phyloP scores from a whole-genome alignment of 768 basidiomycete species.

The Boletus rufocinnamomeus region DNA sequence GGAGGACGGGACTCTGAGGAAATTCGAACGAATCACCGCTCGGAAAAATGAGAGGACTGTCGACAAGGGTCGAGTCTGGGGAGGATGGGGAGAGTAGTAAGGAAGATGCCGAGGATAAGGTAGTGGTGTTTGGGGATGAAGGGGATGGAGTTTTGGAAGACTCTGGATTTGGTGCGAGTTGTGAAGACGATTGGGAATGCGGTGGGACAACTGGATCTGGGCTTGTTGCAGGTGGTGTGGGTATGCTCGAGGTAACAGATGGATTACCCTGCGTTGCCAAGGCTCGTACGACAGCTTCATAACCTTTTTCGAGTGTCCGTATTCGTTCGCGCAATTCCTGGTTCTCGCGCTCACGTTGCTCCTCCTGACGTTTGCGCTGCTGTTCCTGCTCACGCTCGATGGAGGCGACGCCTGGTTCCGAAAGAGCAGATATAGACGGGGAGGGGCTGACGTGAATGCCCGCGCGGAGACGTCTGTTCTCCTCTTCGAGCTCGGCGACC shows the following conservation, averaged over 20 bases:
- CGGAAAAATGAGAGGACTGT: slow-evolving; percentile 32
- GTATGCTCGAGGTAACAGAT: slow-evolving; percentile 22
- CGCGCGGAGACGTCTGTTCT: slow-evolving; percentile 74
- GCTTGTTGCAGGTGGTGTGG: slow-evolving; percentile 18
- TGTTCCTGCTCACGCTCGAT: slow-evolving; percentile 32
- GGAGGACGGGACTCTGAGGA: slow-evolving; percentile 40
- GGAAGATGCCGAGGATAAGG: slow-evolving; percentile 36
- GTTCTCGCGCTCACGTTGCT: slow-evolving; percentile 63
- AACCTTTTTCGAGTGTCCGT: slow-evolving; percentile 75
- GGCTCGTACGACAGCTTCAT: slow-evolving; percentile 79
- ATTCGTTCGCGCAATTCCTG: slow-evolving; percentile 74
- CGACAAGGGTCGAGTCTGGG: slow-evolving; percentile 42
- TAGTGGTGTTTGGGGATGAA: slow-evolving; percentile 26
- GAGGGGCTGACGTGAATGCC: slow-evolving; percentile 40
- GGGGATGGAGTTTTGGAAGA: slow-evolving; percentile 27
- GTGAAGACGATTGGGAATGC: slow-evolving; percentile 25
- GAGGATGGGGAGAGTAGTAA: slow-evolving; percentile 45
- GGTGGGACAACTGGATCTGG: slow-evolving; percentile 13
- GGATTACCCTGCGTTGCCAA: slow-evolving; percentile 58
- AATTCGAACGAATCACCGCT: slow-evolving; percentile 32
- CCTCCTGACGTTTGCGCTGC: slow-evolving; percentile 39
- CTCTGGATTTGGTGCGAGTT: slow-evolving; percentile 24
- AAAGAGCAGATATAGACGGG: slow-evolving; percentile 12
- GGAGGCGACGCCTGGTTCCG: slow-evolving; percentile 28
- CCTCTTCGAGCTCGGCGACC: slow-evolving; percentile 76